phyloP scores from a whole-genome alignment of 2,329 filamentous ascomycete species.

The Pseudogymnoascus sp. region DNA sequence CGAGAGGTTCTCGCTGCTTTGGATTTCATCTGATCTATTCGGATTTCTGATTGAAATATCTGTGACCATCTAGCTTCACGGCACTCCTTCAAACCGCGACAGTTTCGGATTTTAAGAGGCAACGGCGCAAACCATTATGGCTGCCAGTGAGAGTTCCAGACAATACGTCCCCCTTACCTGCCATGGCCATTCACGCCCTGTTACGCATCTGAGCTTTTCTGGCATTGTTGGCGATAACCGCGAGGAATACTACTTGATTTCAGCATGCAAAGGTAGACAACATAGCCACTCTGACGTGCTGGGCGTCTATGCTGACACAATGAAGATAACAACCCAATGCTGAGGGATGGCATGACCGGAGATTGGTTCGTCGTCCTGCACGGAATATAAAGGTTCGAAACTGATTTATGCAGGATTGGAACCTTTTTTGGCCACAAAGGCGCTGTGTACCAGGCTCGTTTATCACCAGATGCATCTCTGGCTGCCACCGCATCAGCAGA shows the following conservation, averaged over 20 bases:
- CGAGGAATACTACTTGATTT: constrained; percentile 66
- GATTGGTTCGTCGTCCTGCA: constrained; percentile 58
- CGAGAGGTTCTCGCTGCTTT: not conserved
- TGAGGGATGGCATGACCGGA: constrained; percentile 89
- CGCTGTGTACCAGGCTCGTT: constrained; percentile 89
- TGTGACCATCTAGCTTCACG: not conserved
- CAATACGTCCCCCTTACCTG: constrained; percentile 59
- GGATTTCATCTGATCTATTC: constrained; percentile 1
- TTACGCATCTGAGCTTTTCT: constrained; percentile 67
- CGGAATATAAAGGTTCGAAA: constrained; percentile 5
- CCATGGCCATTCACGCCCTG: constrained; percentile 66
- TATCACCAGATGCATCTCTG: constrained; percentile 78
- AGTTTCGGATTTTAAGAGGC: not conserved
- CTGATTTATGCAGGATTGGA: constrained; percentile 57
- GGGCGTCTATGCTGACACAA: constrained; percentile 15
- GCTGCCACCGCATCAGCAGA: constrained; percentile 93
- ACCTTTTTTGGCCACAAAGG: constrained; percentile 98
- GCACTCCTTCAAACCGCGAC: not conserved
- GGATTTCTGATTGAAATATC: constrained; percentile 3
- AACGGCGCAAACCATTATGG: constrained; percentile 19
- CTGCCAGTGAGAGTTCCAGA: constrained; percentile 22
- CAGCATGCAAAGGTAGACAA: constrained; percentile 56
- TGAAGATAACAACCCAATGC: constrained; percentile 93
- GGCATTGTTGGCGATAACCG: constrained; percentile 48
- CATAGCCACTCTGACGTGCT: not conserved